phyloP scores from a whole-genome alignment of 257 asterid species.

The Phtheirospermum japonicum region DNA sequence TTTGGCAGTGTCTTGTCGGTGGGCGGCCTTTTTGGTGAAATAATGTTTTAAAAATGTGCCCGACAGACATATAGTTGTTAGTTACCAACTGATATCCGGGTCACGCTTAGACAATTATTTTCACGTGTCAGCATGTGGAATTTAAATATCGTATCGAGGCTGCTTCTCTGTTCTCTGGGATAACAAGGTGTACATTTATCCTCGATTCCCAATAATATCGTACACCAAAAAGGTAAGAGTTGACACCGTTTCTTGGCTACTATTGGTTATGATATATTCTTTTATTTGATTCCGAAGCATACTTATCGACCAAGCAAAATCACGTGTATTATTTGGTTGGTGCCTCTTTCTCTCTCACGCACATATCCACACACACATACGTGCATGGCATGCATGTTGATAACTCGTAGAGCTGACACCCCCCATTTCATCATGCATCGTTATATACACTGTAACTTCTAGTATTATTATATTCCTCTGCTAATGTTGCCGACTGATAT shows the following conservation, averaged over 20 bases:
- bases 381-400: not conserved
- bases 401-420: too few species aligned
- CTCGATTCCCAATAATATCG: not conserved
- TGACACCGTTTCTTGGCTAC: constrained; percentile 10
- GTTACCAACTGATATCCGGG: constrained; percentile 19
- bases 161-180: not conserved
- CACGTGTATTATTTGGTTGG: constrained; percentile 41
- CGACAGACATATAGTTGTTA: not conserved
- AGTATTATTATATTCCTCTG: not conserved
- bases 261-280: constrained; percentile 10
- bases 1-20: constrained; percentile 21
- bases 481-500: constrained; percentile 3
- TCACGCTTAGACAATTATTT: not conserved
- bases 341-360: constrained; percentile 35
- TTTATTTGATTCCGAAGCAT: constrained; percentile 40
- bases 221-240: constrained; percentile 8
- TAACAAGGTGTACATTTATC: constrained; percentile 2
- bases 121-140: not conserved
- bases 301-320: constrained; percentile 69
- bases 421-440: not conserved
- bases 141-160: constrained; percentile 6
- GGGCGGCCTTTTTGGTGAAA: constrained; percentile 20
- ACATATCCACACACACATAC: not conserved
- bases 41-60: not conserved
- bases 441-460: not conserved